Conservation (phyloP, 163 green algal genomes). For the Chloromonas sp. region DNA sequence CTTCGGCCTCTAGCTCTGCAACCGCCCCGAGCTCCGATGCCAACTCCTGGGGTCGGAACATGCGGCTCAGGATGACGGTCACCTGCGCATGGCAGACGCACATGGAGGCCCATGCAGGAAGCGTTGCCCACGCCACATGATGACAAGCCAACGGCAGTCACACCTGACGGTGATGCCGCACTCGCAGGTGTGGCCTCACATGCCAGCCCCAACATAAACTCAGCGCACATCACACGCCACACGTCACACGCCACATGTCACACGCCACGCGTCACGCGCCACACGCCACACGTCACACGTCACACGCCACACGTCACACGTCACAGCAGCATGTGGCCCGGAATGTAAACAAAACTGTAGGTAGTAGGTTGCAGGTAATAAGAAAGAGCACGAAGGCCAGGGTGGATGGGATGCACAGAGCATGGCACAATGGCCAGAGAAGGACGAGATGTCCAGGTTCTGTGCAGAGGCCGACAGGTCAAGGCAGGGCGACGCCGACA, state of each 20-base stretch:
- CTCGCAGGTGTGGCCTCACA: background rate
- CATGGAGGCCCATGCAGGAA: background rate
- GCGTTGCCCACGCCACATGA: background rate
- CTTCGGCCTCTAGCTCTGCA: slow-evolving; percentile 68
- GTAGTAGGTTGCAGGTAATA: background rate
- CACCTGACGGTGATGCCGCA: background rate
- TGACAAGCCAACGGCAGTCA: background rate
- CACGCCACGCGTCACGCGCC: no score
- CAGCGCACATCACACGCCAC: no score
- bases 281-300: no score
- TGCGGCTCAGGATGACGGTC: slow-evolving; percentile 63
- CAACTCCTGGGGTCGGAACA: slow-evolving; percentile 73
- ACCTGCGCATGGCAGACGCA: slow-evolving; percentile 23
- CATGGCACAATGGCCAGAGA: no score
- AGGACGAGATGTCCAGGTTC: no score
- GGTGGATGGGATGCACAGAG: background rate
- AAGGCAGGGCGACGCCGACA: background rate
- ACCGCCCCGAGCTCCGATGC: slow-evolving; percentile 33
- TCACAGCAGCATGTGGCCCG: no score
- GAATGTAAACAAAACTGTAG: no score
- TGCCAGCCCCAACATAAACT: background rate
- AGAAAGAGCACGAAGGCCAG: background rate
- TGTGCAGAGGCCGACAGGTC: background rate
- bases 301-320: no score
- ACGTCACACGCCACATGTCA: no score